Base-by-base conservation (phyloP, 148 eudicot species). In the Persicaria tinctoria region DNA sequence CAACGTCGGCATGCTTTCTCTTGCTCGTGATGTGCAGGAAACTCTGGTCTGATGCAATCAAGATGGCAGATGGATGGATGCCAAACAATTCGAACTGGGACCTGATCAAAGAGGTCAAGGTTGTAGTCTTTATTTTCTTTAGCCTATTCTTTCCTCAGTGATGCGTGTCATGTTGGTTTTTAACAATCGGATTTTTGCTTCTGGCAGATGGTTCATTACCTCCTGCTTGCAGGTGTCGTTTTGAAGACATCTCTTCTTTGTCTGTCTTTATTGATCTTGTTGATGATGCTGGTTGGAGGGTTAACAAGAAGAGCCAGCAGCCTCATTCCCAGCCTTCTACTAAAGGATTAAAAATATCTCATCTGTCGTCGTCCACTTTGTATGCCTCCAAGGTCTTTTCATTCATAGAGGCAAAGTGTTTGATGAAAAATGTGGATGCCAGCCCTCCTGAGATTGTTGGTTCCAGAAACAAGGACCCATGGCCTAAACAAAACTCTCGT, bases 151-250 rank as follows among this genome's bases (percentile, higher is more conserved):
- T 23, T 23, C 27, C 27, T 23, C 27, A 23, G 27, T 23, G 27
- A 23, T 55, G 1, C 16, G 5, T 55, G n/a, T 12, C 17, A 1
- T 32, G 18, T 48, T 68, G 20, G 76, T 27, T 56, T 70, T 75
- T 49, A 23, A 23, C 11, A 49, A 49, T 49, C 11, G 9, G 8
- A 8, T 6, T 49, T 49, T 49, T 49, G 73, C 41, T 69, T 32
- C 78, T 83, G 79, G 88, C 92, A 93, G 98, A 84, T 85, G 92
- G 87, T 80, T 87, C 27, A 23, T 83, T 89, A 77, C 98, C 97
- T 18, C 88, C 91, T 63, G 98, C 98, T 56, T 93, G 98, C 90
- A 91, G 84, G 84, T 85, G 91, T 79, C 73, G 83, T 56, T 93
- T 93, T 70, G 89, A 91, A 80, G 27, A 23, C 27, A 23, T 23